Conservation (phyloP, 345 rosid species). For the Bretschneidera sinensis region DNA sequence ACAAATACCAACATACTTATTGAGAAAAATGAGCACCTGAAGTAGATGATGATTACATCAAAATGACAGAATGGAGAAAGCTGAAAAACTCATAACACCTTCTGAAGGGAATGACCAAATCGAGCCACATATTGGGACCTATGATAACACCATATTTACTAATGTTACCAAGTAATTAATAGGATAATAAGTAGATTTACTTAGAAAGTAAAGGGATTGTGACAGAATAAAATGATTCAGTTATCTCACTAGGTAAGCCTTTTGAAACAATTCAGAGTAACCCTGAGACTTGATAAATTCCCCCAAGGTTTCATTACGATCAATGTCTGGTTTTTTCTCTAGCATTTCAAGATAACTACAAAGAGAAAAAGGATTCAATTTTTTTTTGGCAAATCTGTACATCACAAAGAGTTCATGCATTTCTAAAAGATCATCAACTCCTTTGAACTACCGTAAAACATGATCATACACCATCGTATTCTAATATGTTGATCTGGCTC, state of each 20-base stretch:
- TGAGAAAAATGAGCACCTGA: constrained; percentile 34
- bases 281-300: constrained; percentile 43
- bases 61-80: constrained; percentile 57
- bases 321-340: constrained; percentile 46
- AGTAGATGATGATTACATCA: constrained; percentile 59
- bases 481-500: no score
- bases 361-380: not conserved
- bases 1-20: no score
- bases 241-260: constrained; percentile 61
- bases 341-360: constrained; percentile 54
- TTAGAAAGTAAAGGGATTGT: not conserved
- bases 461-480: no score
- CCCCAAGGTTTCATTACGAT: constrained; percentile 48
- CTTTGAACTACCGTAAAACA: no score
- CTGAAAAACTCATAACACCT: constrained; percentile 52
- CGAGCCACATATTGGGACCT: constrained; percentile 71
- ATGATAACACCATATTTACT: no score
- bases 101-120: constrained; percentile 68
- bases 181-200: not conserved
- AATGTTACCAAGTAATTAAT: not conserved
- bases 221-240: not conserved
- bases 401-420: no score
- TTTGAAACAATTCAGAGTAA: constrained; percentile 57
- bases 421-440: no score
- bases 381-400: no score